Percentiles rank a stretch among this genome's conserved stretches.
Evolutionary conservation across 1,139 yeast species (phyloP).

Genomic region (Geotrichum siamense): DNA sequence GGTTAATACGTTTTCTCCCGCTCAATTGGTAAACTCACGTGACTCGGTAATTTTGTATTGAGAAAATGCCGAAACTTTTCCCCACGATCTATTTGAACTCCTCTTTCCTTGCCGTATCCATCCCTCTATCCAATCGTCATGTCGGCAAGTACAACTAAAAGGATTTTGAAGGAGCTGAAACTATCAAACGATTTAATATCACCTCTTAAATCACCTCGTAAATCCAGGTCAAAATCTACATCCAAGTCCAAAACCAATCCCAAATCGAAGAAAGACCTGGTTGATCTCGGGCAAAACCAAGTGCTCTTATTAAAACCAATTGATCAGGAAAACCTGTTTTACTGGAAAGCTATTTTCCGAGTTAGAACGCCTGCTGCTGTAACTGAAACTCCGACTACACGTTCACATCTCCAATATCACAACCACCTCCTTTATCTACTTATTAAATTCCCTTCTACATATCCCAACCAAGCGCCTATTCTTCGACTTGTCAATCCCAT

Average conservation of each 20-base stretch:
- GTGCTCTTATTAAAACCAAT: background rate
- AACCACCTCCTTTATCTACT: background rate
- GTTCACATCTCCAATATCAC: background rate
- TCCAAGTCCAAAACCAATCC: background rate
- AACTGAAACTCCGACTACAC: background rate
- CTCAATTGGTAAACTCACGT: no score
- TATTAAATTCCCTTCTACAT: background rate
- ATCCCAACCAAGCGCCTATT: background rate
- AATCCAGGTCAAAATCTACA: background rate
- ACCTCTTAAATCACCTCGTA: background rate
- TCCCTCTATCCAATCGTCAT: no score
- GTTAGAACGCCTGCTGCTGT: background rate
- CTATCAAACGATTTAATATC: background rate
- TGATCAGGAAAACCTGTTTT: conserved; percentile 1
- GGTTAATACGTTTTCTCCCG: no score
- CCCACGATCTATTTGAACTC: no score
- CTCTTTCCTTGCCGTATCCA: no score
- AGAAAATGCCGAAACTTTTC: no score
- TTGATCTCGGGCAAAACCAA: background rate
- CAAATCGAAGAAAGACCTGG: background rate
- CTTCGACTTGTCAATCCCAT: conserved; percentile 2
- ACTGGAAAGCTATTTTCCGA: background rate
- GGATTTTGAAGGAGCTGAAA: conserved; percentile 1
- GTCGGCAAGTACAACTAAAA: background rate
- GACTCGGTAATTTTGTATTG: no score